Base-by-base conservation (phyloP, 2,329 filamentous ascomycete genomes). In the Cordyceps farinosa region DNA sequence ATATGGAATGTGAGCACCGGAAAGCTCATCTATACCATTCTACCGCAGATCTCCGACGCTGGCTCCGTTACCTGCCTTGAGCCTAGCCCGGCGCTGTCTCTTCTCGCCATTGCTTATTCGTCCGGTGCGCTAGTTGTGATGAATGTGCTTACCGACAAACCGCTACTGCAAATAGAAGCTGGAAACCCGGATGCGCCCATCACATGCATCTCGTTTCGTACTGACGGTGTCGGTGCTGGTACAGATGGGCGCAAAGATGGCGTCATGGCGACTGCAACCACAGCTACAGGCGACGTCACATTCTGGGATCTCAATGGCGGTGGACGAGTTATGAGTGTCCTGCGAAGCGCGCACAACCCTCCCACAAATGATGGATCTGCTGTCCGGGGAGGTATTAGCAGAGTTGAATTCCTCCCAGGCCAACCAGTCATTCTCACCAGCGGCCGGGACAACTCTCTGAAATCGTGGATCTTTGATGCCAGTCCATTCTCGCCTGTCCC, bases 1-100 rank as follows among this genome's bases (percentile, higher is more conserved):
- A 96, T 99, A 57, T 99, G 95, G 94, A 99, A 99, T 72, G 81
- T 99, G 65, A 96, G 90, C 73, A 97, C 91, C 3, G 93, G 86
- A 54, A 97, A 96, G 75, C 82, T 97, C 61, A 86, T 99, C 34
- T 96, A 97, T 75, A 96, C 92, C 2, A 88, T 99, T 58, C 79
- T 95, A 15, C 90, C 95, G 1, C 88, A 90, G 0, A 84, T 85
- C 9, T 81, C 88, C 2, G 83, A 87, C 59, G 89, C 86, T 68
- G 94, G 93, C 53, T 82, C 90, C 15, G 90, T 98, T n/a, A 96
- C 91, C 6, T 92, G 92, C 48, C 80, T 99, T 57, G 87, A 96
- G 68, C 89, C 94, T 0, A 90, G 91, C 1, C 90, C 94, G 1
- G 92, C 90, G 0, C 78, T 99, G 5, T 94, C 91, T 3, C 79